Percentiles rank a stretch among this genome's conserved stretches.
Evolutionary conservation across 345 rosid species (phyloP).

Genomic region (Kernera saxatilis): DNA sequence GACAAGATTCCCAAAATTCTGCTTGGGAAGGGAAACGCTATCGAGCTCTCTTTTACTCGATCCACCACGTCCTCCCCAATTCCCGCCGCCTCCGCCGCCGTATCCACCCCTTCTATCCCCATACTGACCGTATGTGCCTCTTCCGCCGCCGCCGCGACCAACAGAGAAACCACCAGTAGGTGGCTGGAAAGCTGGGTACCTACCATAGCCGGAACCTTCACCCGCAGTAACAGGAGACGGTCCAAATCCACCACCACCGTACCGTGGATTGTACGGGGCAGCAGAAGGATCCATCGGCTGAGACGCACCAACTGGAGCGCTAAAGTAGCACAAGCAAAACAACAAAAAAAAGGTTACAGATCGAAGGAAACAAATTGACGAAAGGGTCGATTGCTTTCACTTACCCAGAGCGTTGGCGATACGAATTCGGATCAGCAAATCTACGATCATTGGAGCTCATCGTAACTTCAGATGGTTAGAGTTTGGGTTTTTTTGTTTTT

Average conservation of each 20-base stretch:
- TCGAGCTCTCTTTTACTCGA: slow-evolving; percentile 55
- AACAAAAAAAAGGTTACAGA: neutral
- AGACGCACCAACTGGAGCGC: slow-evolving; percentile 47
- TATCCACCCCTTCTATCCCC: slow-evolving; percentile 29
- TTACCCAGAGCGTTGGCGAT: slow-evolving; percentile 85
- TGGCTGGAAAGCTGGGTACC: slow-evolving; percentile 52
- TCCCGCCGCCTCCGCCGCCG: slow-evolving; percentile 28
- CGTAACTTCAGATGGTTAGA: neutral
- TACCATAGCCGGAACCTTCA: slow-evolving; percentile 28
- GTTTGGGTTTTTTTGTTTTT: neutral
- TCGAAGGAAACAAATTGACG: neutral
- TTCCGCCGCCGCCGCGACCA: slow-evolving; percentile 33
- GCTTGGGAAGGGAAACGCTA: slow-evolving; percentile 57
- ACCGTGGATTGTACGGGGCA: slow-evolving; percentile 35
- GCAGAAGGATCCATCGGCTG: slow-evolving; percentile 32
- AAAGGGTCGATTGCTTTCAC: neutral
- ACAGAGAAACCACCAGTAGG: slow-evolving; percentile 42
- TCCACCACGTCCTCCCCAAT: slow-evolving; percentile 49
- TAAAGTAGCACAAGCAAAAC: slow-evolving; percentile 2
- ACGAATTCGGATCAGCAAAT: slow-evolving; percentile 70
- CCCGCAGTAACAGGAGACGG: slow-evolving; percentile 36
- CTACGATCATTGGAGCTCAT: slow-evolving; percentile 70
- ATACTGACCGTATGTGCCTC: slow-evolving; percentile 26
- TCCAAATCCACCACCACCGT: slow-evolving; percentile 35
- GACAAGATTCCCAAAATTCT: slow-evolving; percentile 66